These are phyloP conservation scores for Chara braunii DNA, from an alignment of 139 green algal genomes.

Conservation along the genomic window DNA sequence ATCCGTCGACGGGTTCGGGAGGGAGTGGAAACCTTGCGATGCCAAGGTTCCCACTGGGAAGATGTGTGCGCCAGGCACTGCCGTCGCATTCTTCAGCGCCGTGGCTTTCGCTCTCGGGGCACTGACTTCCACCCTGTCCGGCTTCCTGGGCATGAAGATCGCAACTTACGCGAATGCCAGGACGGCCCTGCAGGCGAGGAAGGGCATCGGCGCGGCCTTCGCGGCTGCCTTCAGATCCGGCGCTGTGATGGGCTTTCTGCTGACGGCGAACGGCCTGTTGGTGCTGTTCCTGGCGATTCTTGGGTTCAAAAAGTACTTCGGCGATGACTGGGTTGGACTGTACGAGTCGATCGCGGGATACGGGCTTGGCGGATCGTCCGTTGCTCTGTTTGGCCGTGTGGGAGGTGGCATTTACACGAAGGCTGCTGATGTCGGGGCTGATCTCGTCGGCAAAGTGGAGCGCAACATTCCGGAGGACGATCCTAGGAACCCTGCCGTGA, in stretches of 20 bases:
- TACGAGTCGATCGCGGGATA: constrained; percentile 96
- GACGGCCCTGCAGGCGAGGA: constrained; percentile 85
- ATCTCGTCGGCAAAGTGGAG: constrained; percentile 92
- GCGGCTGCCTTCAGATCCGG: constrained; percentile 92
- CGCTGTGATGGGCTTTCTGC: constrained; percentile 96
- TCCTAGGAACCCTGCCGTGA: constrained; percentile 85
- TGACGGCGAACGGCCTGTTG: constrained; percentile 47
- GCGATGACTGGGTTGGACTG: constrained; percentile 81
- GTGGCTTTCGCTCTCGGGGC: constrained; percentile 87
- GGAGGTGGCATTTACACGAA: constrained; percentile 95
- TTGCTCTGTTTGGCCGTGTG: constrained; percentile 88
- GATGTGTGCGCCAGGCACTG: constrained; percentile 30
- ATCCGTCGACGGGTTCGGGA: constrained; percentile 35
- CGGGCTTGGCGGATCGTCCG: constrained; percentile 85
- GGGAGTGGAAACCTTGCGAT: neutral
- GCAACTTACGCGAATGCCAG: constrained; percentile 94
- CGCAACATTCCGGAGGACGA: constrained; percentile 81
- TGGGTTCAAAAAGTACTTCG: constrained; percentile 53
- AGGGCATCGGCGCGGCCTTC: constrained; percentile 89
- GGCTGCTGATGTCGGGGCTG: constrained; percentile 92
- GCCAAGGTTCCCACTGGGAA: constrained; percentile 37
- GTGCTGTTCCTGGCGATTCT: constrained; percentile 42
- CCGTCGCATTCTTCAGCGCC: constrained; percentile 59
- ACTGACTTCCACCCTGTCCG: constrained; percentile 79
- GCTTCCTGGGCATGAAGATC: constrained; percentile 94